Evolutionary conservation across 1,284 basidiomycete genomes (phyloP).

Genomic region (Erythrobasidium hasegawianum): DNA sequence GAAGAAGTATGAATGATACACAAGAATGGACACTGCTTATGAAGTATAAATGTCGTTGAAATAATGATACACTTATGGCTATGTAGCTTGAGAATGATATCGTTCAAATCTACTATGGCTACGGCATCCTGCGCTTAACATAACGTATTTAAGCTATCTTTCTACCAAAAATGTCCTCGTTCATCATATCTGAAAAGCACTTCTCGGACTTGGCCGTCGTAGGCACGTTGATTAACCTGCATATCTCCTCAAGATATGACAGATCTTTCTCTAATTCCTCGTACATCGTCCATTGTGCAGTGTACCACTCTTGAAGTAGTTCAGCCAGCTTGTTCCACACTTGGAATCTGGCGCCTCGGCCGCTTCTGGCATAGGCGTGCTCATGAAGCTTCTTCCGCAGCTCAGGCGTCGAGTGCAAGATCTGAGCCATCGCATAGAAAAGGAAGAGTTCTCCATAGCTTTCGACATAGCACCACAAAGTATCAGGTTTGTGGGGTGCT

Average conservation of each 20-base stretch:
- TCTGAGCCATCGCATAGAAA: background rate
- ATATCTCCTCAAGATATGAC: background rate
- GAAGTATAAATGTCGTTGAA: too few relatives aligned
- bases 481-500: background rate
- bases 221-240: too few relatives aligned
- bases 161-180: too few relatives aligned
- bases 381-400: background rate
- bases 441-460: background rate
- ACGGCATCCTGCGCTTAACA: too few relatives aligned
- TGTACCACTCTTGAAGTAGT: background rate
- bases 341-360: background rate
- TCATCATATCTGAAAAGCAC: too few relatives aligned
- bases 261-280: background rate
- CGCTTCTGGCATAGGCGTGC: background rate
- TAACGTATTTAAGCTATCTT: too few relatives aligned
- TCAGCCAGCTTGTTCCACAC: background rate
- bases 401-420: background rate
- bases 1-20: constrained; percentile 1
- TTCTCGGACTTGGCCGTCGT: too few relatives aligned
- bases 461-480: background rate
- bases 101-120: too few relatives aligned
- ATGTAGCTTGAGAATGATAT: too few relatives aligned
- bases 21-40: too few relatives aligned
- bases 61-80: too few relatives aligned
- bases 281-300: background rate